Conservation (phyloP, 495 filamentous ascomycete genomes). For the Tuber umbilicatum region DNA sequence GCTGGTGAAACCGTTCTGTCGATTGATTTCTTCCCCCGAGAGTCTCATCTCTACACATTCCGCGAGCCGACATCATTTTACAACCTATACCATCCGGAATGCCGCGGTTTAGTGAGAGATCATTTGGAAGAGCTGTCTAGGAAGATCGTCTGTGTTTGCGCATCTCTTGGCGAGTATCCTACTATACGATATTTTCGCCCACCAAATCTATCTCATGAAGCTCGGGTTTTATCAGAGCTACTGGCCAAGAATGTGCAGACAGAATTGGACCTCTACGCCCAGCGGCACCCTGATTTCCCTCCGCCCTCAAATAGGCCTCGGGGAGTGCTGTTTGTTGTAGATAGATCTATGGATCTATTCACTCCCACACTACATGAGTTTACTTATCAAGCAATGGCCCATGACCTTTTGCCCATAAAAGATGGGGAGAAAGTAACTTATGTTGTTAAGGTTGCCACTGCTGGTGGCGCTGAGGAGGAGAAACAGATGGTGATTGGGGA, state of each 20-base stretch:
- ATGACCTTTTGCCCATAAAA: slow-evolving; percentile 79
- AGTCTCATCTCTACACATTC: slow-evolving; percentile 86
- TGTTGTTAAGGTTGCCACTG: slow-evolving; percentile 50
- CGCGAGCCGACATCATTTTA: slow-evolving; percentile 93
- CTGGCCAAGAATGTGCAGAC: slow-evolving; percentile 88
- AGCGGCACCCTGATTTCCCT: slow-evolving; percentile 75
- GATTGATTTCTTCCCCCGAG: slow-evolving; percentile 79
- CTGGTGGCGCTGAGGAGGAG: slow-evolving; percentile 68
- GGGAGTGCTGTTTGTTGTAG: slow-evolving; percentile 76
- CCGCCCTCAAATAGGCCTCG: slow-evolving; percentile 71
- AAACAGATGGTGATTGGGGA: slow-evolving; percentile 89
- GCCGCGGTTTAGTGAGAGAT: slow-evolving; percentile 69
- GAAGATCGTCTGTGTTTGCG: slow-evolving; percentile 58
- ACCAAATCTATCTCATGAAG: slow-evolving; percentile 69
- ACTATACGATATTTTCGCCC: slow-evolving; percentile 85
- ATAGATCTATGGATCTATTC: slow-evolving; percentile 84
- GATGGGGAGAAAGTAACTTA: slow-evolving; percentile 85
- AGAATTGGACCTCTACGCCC: slow-evolving; percentile 77
- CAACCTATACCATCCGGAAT: slow-evolving; percentile 80
- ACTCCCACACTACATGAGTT: slow-evolving; percentile 90
- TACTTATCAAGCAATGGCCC: slow-evolving; percentile 96
- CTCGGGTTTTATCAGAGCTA: slow-evolving; percentile 74
- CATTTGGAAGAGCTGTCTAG: slow-evolving; percentile 79
- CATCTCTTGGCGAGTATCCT: slow-evolving; percentile 46
- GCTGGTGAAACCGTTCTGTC: slow-evolving; percentile 66